A percentile compares a stretch with the other conserved stretches of the same genome.
Evolutionary conservation across 2,329 filamentous ascomycete genomes (phyloP).

Genomic region (Hypomyces perniciosus): DNA sequence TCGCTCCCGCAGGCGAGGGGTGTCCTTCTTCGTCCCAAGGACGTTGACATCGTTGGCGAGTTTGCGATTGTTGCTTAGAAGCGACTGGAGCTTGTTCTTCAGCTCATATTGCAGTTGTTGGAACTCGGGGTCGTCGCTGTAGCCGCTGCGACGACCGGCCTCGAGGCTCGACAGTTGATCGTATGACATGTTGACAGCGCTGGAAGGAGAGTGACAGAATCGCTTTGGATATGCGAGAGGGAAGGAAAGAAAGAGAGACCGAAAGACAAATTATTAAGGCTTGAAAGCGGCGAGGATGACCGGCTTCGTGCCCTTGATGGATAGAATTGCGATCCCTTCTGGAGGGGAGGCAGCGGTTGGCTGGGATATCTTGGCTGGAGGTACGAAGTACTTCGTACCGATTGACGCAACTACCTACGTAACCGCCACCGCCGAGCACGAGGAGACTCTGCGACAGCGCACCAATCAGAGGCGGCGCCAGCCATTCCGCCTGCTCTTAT

Average conservation of each 20-base stretch:
- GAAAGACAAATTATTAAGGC: slow-evolving; percentile 6
- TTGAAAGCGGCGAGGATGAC: slow-evolving; percentile 4
- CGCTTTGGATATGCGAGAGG: background rate
- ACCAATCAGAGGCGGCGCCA: slow-evolving; percentile 13
- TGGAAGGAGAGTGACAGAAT: background rate
- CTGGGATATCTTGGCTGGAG: background rate
- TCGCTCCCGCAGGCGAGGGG: slow-evolving; percentile 80
- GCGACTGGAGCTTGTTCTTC: slow-evolving; percentile 80
- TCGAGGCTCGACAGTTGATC: slow-evolving; percentile 81
- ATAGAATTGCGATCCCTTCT: background rate
- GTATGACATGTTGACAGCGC: slow-evolving; percentile 66
- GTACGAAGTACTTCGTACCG: background rate
- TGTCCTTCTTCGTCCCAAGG: slow-evolving; percentile 86
- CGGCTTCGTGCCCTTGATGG: slow-evolving; percentile 4
- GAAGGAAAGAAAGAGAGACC: background rate
- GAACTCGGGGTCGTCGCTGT: slow-evolving; percentile 91
- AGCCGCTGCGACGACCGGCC: slow-evolving; percentile 69
- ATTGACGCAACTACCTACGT: slow-evolving; percentile 20
- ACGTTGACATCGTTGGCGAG: slow-evolving; percentile 79
- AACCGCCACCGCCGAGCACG: slow-evolving; percentile 17
- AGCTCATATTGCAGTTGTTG: slow-evolving; percentile 73
- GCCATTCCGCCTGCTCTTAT: slow-evolving; percentile 14
- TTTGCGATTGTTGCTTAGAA: slow-evolving; percentile 82
- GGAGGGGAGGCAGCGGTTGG: too few species aligned
- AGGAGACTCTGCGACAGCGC: slow-evolving; percentile 10